Base-by-base conservation (phyloP, 345 rosid species). In the Syzygium grande region DNA sequence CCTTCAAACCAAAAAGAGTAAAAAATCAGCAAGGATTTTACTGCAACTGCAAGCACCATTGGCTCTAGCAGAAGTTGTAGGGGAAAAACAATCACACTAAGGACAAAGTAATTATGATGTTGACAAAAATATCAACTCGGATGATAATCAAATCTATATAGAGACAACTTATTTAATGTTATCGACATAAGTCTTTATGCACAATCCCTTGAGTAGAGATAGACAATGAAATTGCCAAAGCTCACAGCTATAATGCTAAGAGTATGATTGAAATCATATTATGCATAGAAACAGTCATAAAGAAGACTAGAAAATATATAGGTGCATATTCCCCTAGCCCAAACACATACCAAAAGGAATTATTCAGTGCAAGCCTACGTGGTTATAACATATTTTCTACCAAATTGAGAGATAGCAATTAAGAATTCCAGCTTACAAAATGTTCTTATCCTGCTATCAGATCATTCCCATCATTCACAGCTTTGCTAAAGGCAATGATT, bases 1-100 rank as follows among this genome's bases (percentile, higher is more conserved):
- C 98, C 99, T 98, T 94, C 46, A 90, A 84, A 23, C 61, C 86
- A 53, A 55, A 51, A 43, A 86, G 68, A 86, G 46, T 46, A 30
- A 52, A 23, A 49, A 61, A 38, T 86, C 53, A 86, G 84, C 38
- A 46, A 23, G 58, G 46, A 38, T 73, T 11, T 73, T 49, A 73
- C 83, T 73, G 27, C 23, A 73, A 73, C 27, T 73, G 49, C 8
- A 38, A 3, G 83, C 49, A 38, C 27, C 49, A 73, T 38, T 73
- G 83, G 83, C 49, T 49, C 17, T 4, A 59, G 77, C 80, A 86
- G 21, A 41, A 27, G 80, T 59, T n/a, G 78, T 53, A 61, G 73
- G 77, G 38, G 38, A 46, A 63, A 46, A 59, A 38, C 49, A 38
- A 38, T 7, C 49, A 1, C 83, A 38, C 83, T 73, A 73, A 38